Base-by-base conservation (phyloP, 345 rosid species). In the Linum tenue region DNA sequence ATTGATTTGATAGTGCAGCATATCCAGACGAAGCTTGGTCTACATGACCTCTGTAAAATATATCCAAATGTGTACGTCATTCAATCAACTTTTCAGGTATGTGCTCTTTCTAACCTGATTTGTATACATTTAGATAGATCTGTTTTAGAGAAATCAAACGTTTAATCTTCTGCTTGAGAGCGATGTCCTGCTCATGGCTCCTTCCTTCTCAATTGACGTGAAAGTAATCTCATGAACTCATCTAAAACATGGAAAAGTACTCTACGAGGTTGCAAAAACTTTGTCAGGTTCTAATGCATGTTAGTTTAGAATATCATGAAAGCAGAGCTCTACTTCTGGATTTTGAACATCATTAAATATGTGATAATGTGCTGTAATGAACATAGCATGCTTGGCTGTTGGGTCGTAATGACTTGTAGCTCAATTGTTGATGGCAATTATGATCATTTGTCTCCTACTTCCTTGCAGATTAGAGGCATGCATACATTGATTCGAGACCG, bases 401-500 rank as follows among this genome's bases (percentile, higher is more conserved):
- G 51, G 51, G 7, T 9, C 51, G 12, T 2, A 44, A 44, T 44
- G 51, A 44, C 51, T 44, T 44, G 51, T 5, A 44, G 12, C 11
- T 70, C 79, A 53, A 72, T 65, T 55, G 64, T 71, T 55, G 40
- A 16, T 44, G 51, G 2, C 2, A 44, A 9, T 41, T 41, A 41
- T 41, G 44, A 41, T 41, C 44, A 41, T 41, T 41, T 41, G 44
- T 41, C 9, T 8, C 5, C 9, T 41, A 41, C 9, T 44, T 44
- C 51, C 51, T 73, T 63, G 67, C 87, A 95, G 97, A 95, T 95
- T 71, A 79, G 96, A 84, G 99, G 97, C 59, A 91, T 95, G 99
- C 99, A 95, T 73, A 95, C 99, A 72, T 82, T 95, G 79, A 95
- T 95, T 72, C 90, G 99, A 60, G 97, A 95, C 78, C 79, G 73